A percentile compares a stretch with the other conserved stretches of the same genome.
Evolutionary conservation across 768 basidiomycete species (phyloP).

Genomic region (Russula vinacea): DNA sequence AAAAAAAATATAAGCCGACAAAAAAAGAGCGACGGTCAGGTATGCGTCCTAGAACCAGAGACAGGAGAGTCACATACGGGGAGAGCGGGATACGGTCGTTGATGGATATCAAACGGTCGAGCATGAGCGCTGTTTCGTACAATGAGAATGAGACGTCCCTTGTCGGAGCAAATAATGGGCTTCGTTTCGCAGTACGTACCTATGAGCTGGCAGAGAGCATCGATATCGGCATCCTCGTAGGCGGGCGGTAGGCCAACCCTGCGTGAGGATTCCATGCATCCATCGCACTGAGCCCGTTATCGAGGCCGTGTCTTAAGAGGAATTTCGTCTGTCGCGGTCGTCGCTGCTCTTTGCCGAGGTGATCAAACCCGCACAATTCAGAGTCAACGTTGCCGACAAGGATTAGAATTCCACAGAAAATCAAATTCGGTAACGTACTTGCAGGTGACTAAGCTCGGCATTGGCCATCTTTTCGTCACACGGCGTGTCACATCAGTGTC

Average conservation of each 20-base stretch:
- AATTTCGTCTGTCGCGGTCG: neutral
- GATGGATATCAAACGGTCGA: conserved; percentile 89
- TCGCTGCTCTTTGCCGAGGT: neutral
- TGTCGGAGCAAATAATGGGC: neutral
- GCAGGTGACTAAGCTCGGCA: neutral
- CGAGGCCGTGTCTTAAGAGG: conserved; percentile 19
- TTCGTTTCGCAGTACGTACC: conserved; percentile 46
- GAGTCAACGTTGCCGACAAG: too few relatives aligned
- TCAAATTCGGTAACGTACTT: neutral
- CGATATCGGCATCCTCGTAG: conserved; percentile 82
- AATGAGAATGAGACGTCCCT: neutral
- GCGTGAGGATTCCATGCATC: conserved; percentile 76
- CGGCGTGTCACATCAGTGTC: neutral
- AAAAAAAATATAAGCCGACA: neutral
- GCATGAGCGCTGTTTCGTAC: conserved; percentile 77
- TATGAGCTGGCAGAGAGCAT: conserved; percentile 83
- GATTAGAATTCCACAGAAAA: conserved; percentile 9
- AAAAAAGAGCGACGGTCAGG: neutral
- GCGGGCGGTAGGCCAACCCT: conserved; percentile 76
- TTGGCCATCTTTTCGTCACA: neutral
- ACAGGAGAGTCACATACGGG: conserved; percentile 47
- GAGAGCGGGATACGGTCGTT: conserved; percentile 94
- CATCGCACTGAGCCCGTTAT: conserved; percentile 56
- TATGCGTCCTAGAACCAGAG: conserved; percentile 16
- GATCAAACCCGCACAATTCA: neutral